Percentiles rank a stretch among this genome's conserved stretches.
These are phyloP conservation scores for Polyplosphaeria fusca DNA, from an alignment of 495 filamentous ascomycete species.

Conservation along the genomic window DNA sequence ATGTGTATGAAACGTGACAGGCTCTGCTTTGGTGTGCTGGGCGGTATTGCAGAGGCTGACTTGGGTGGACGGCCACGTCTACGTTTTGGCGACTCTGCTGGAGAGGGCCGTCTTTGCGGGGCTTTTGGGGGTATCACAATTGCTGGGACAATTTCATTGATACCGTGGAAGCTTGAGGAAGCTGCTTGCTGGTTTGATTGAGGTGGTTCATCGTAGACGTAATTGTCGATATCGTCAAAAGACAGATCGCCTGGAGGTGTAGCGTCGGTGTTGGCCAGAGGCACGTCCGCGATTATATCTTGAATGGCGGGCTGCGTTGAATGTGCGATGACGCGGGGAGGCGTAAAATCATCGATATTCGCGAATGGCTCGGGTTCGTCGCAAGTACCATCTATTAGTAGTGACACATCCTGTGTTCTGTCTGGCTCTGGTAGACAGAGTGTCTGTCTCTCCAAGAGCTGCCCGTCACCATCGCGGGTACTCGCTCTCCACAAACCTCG, in stretches of 20 bases:
- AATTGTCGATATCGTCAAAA: constrained; percentile 19
- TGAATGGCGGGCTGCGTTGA: no score
- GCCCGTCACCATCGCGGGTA: constrained; percentile 17
- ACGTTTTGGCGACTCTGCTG: constrained; percentile 14
- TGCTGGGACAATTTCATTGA: constrained; percentile 30
- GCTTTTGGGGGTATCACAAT: no score
- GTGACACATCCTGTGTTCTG: constrained; percentile 13
- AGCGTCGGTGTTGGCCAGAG: no score
- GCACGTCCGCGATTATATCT: no score
- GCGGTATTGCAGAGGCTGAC: constrained; percentile 1
- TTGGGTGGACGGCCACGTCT: constrained; percentile 34
- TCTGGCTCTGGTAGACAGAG: constrained; percentile 13
- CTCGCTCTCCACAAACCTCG: constrained; percentile 27
- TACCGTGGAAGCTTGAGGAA: constrained; percentile 22
- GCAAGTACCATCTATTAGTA: constrained; percentile 9
- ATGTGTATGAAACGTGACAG: constrained; percentile 34
- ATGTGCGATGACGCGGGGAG: no score
- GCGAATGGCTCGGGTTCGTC: constrained; percentile 12
- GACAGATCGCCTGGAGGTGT: no score
- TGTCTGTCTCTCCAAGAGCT: constrained; percentile 11
- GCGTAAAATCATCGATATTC: constrained; percentile 14
- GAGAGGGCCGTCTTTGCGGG: background rate
- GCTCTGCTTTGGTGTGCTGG: constrained; percentile 8
- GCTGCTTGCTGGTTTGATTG: constrained; percentile 5
- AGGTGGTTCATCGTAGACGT: constrained; percentile 2